Base-by-base conservation (phyloP, 495 filamentous ascomycete species). In the Jackrogersella multiformis region DNA sequence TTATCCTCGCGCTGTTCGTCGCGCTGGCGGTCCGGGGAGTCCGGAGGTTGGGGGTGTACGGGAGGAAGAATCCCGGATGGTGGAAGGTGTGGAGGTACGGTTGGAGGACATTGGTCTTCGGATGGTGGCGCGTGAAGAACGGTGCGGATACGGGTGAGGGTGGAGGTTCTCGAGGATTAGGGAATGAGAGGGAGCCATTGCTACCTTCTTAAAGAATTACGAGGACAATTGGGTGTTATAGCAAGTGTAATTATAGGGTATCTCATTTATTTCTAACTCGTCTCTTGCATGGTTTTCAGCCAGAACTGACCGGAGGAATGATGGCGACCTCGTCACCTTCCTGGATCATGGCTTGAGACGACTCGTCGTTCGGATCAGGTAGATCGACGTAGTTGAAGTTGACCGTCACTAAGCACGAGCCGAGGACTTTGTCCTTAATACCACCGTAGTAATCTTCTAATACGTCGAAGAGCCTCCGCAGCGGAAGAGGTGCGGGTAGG, bases 241-340 rank as follows among this genome's bases (percentile, higher is more conserved):
- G 39, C n/a, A 15, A 39, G 21, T 24, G 44, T 48, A 6, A 35
- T n/a, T 23, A 18, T 34, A 5, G 16, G 12, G 2, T 15, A 38
- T 38, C 10, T 53, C 2, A 13, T 53, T 9, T 30, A 5, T 21
- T 12, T 21, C 49, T 26, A 36, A 12, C 15, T 53, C 41, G 18
- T 9, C 42, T 38, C 16, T 12, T 7, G 18, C 16, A 12, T 23
- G 28, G 18, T 30, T 23, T 39, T 80, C 74, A 84, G 32, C 92
- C 92, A 35, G 90, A 91, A 82, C 95, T 98, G 51, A 98, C 95
- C n/a, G 95, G 95, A 28, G 95, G 95, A 64, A 99, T 97, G 44
- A 99, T 89, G 9, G 90, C 96, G 44, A 98, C 92, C 78, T 99
- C 95, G 69, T 95, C 91, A 15, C 93, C 94, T 18, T 82, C 86